These are phyloP conservation scores for Huntiella moniliformis DNA, from an alignment of 2,329 filamentous ascomycete species.

Conservation along the genomic window DNA sequence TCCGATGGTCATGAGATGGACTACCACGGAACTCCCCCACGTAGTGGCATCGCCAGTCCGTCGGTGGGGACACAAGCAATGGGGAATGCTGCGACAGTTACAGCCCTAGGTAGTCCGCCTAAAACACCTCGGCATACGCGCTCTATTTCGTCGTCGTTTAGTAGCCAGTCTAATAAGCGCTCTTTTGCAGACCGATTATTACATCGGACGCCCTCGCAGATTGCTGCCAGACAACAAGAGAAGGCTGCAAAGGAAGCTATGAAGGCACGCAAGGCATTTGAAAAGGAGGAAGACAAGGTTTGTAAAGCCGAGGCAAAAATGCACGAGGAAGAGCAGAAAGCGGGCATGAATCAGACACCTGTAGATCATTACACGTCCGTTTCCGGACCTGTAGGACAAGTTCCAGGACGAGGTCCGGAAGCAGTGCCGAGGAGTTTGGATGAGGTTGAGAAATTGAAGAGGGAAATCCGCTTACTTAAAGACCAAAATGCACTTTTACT, in stretches of 20 bases:
- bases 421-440: constrained; percentile 9
- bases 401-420: not conserved
- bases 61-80: no score
- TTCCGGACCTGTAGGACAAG: not conserved
- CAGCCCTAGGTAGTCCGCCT: no score
- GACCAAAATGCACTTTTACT: constrained; percentile 40
- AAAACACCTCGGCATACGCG: not conserved
- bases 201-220: constrained; percentile 1
- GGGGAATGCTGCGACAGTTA: no score
- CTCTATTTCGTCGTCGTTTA: not conserved
- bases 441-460: constrained; percentile 32
- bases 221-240: constrained; percentile 4
- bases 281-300: constrained; percentile 27
- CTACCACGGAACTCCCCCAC: not conserved
- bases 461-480: constrained; percentile 38
- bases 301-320: constrained; percentile 33
- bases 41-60: no score
- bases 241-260: constrained; percentile 19
- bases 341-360: constrained; percentile 17
- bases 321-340: constrained; percentile 27
- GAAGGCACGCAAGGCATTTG: constrained; percentile 31
- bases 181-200: constrained; percentile 6
- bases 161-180: not conserved
- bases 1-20: not conserved
- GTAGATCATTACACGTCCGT: not conserved